Evolutionary conservation across 164 flowering plant genomes (phyloP), one percentile per base, ranked within the genome.

Genomic region (Macadamia integrifolia): DNA sequence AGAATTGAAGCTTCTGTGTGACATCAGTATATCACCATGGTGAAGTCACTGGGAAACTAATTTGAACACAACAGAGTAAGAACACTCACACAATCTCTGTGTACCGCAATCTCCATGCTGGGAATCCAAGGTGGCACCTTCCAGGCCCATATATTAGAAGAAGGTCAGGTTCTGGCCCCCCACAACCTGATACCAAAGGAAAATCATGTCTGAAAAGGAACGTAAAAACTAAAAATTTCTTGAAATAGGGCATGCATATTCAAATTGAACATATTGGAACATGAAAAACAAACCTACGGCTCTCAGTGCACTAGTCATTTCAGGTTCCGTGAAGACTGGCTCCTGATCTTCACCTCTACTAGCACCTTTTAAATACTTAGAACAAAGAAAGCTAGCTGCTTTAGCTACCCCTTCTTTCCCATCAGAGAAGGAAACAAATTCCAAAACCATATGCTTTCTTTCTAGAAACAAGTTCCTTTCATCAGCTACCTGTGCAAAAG

Each of bases 71-170:
- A 46, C 1, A 11, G 46, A 59, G 14, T 14, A 61, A 42, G 23
- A 69, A 14, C 32, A 82, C 97, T 87, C 58, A 92, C 99, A 89
- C 82, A 58, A 94, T 88, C 88, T 91, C 98, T 12, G 98, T 88
- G 75, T 91, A 92, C 46, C 86, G 81, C 58, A 88, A 67, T 76
- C 97, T 86, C 97, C 99, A 92, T 7, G 96, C 82, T 61, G 98
- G 97, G 75, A 89, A 95, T 40, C 99, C 99, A 30, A 86, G 75
- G 76, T 92, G 96, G 76, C 96, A 87, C 79, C 97, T 85, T 58
- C 80, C 86, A 69, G 90, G 91, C 72, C 96, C 99, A 76, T 84
- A 92, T 66, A 88, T 75, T 50, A 95, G 76, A 64, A 95, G 79
- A 58, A 95, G 85, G 67, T 88, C 92, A 62, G 93, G 94, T 23